Base-by-base conservation (phyloP, 139 green algal genomes). In the Bryopsis sp. region DNA sequence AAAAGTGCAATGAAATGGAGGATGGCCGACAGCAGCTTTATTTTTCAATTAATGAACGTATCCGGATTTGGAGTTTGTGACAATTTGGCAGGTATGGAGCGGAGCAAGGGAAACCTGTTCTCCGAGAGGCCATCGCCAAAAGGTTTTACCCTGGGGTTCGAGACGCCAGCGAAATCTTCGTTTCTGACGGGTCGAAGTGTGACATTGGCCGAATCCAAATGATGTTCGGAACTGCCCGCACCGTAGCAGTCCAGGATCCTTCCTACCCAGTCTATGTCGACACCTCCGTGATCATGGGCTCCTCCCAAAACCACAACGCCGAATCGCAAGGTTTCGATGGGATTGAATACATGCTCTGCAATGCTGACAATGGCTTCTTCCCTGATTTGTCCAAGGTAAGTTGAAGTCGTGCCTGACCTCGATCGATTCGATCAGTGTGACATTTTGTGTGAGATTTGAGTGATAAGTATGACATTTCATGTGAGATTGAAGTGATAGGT, bases 181-280 rank as follows among this genome's bases (percentile, higher is more conserved):
- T 98, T 2, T 95, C 83, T 22, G 94, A 99, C 76, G 94, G 94
- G 58, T 95, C 89, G 61, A 99, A 99, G 81, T 99, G 94, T 78
- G 94, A 99, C 82, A 98, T 98, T 72, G 83, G 87, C 0, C 83
- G 94, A 38, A 77, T 99, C 64, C 93, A 98, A 84, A 78, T 94
- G 77, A 88, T 88, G 82, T 86, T 89, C 62, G 83, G 83, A 32
- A 24, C 48, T 24, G 69, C 79, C 35, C 63, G 60, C 33, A 85
- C 48, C 3, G 85, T 91, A 22, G 86, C 84, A 5, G 77, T 87
- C 37, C 93, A 99, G 82, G 94, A 99, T 81, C 94, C 94, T 35
- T 94, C 94, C 28, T 99, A 99, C 78, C 94, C 94, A 2, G 94
- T 96, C 36, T 99, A 99, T 77, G 94, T 99, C 36, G 94, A 99